These are phyloP conservation scores for Pseudogymnoascus sp. DNA, from an alignment of 2,329 filamentous ascomycete genomes.

Conservation along the genomic window DNA sequence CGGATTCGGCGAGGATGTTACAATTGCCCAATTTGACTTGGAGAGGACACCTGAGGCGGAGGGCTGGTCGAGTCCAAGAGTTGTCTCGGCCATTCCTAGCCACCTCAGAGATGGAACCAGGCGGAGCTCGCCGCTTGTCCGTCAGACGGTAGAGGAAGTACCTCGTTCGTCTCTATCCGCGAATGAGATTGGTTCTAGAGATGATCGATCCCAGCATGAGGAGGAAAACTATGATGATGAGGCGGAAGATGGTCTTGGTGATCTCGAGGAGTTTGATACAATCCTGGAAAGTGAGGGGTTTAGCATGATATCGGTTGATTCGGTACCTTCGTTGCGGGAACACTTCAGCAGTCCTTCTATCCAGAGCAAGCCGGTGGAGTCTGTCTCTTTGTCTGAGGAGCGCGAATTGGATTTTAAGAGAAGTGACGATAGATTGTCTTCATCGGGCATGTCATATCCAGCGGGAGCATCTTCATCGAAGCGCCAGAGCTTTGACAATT, in stretches of 20 bases:
- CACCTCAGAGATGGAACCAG: background rate
- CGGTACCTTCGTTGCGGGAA: constrained; percentile 40
- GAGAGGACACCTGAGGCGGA: constrained; percentile 18
- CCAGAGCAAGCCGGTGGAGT: constrained; percentile 14
- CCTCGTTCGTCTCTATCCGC: background rate
- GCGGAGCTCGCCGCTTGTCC: background rate
- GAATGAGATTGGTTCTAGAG: background rate
- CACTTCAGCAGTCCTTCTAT: constrained; percentile 29
- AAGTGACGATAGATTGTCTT: background rate
- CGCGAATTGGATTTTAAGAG: background rate
- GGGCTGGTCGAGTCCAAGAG: constrained; percentile 23
- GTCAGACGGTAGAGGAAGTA: background rate
- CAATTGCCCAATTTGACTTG: constrained; percentile 21
- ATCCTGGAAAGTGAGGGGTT: constrained; percentile 50
- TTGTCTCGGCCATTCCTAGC: constrained; percentile 6
- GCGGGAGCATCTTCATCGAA: background rate
- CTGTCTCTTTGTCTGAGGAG: background rate
- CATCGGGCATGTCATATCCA: background rate
- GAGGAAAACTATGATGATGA: constrained; percentile 19
- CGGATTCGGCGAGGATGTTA: constrained; percentile 15
- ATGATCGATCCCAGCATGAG: constrained; percentile 9
- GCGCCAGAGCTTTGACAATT: background rate
- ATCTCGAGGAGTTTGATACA: constrained; percentile 41
- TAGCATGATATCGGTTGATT: constrained; percentile 47
- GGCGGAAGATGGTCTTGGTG: constrained; percentile 26